Evolutionary conservation across 108 stramenopile genomes (phyloP).

Genomic region (Nitzschia putrida): DNA sequence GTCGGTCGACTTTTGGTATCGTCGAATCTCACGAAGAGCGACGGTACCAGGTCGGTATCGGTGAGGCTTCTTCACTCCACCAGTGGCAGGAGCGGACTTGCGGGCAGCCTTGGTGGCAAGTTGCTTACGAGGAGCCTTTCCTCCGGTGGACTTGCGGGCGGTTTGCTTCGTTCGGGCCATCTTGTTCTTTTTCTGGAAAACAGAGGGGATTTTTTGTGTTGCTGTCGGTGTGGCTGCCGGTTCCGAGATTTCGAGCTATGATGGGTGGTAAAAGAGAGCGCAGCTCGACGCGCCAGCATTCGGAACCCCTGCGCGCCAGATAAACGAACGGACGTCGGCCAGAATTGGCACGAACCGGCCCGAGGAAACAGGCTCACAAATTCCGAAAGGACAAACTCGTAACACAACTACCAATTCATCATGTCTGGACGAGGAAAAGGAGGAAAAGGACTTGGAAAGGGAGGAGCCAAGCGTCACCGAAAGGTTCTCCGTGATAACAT

Average conservation of each 20-base stretch:
- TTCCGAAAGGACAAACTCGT: too few relatives aligned
- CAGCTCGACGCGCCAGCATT: conserved; percentile 4
- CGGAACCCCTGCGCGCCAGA: not conserved
- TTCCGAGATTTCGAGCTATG: not conserved
- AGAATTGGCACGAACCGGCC: not conserved
- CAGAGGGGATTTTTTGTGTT: not conserved
- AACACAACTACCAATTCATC: conserved; percentile 20
- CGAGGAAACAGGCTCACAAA: not conserved
- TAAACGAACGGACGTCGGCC: not conserved
- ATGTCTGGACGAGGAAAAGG: conserved; percentile 88
- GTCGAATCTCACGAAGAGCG: conserved; percentile 93
- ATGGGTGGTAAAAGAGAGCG: not conserved
- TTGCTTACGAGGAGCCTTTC: conserved; percentile 96
- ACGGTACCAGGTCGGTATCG: conserved; percentile 81
- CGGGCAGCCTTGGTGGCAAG: conserved; percentile 92
- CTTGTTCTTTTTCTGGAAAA: not conserved
- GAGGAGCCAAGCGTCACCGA: conserved; percentile 97
- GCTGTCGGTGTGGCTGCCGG: too few relatives aligned
- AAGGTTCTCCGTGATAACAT: conserved; percentile 98
- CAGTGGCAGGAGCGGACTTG: conserved; percentile 79
- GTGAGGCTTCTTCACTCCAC: conserved; percentile 91
- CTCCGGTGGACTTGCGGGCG: conserved; percentile 97
- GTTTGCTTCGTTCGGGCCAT: conserved; percentile 99
- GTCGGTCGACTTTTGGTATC: conserved; percentile 93
- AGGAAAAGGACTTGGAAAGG: conserved; percentile 91